Percentiles rank a stretch among this genome's conserved stretches.
Conservation (phyloP, 208 protist genomes). For the Jaenimonas drosophilae region DNA sequence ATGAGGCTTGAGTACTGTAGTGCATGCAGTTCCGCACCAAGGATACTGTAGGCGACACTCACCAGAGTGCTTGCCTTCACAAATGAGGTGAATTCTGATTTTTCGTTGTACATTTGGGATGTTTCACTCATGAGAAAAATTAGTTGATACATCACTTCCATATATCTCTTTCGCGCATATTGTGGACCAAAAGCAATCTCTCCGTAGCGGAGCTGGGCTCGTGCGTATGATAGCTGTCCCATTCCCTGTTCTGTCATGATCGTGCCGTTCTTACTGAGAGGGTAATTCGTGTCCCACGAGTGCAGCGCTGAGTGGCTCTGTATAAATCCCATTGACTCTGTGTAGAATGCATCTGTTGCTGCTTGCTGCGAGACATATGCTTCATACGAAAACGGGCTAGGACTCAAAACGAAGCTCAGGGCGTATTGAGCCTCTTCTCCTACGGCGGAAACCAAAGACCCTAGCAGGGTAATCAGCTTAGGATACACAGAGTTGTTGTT, state of each 20-base stretch:
- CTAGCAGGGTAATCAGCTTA: neutral
- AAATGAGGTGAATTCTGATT: constrained; percentile 3
- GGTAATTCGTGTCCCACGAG: neutral
- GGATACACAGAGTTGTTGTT: constrained; percentile 1
- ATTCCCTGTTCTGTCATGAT: constrained; percentile 9
- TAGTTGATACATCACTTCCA: neutral
- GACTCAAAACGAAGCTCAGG: neutral
- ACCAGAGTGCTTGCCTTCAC: neutral
- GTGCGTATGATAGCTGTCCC: neutral
- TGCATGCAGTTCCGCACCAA: neutral
- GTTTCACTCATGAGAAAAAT: neutral
- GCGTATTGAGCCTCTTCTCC: constrained; percentile 1
- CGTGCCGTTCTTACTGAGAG: neutral
- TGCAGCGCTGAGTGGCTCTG: neutral
- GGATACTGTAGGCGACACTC: neutral
- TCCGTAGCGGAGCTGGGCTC: constrained; percentile 1
- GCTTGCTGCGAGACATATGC: neutral
- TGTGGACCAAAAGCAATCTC: constrained; percentile 4
- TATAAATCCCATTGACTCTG: neutral
- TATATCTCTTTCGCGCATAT: neutral
- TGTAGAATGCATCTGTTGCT: constrained; percentile 3
- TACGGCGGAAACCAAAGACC: neutral
- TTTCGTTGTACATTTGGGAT: constrained; percentile 1
- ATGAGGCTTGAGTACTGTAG: neutral
- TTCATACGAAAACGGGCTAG: neutral